Percentiles rank a stretch among this genome's conserved stretches.
These are phyloP conservation scores for Neodidymelliopsis sp. DNA, from an alignment of 2,329 filamentous ascomycete genomes.

Conservation along the genomic window DNA sequence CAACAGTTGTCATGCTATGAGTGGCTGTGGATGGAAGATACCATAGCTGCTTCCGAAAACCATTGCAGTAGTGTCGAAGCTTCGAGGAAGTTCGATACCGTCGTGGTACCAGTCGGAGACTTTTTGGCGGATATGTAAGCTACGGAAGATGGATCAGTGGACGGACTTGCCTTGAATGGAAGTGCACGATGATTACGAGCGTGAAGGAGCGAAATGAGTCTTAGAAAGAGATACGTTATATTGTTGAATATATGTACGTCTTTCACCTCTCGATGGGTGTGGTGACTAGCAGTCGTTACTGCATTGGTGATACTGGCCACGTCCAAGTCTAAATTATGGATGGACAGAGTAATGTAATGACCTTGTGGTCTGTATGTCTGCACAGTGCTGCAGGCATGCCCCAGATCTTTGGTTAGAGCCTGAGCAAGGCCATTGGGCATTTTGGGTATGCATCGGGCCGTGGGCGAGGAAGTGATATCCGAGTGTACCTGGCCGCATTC, in stretches of 20 bases:
- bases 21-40: slow-evolving; percentile 25
- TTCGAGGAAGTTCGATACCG: not conserved
- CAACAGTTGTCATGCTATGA: slow-evolving; percentile 39
- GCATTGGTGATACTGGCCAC: not conserved
- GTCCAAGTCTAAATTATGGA: not conserved
- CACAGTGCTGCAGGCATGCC: not conserved
- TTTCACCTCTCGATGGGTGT: not conserved
- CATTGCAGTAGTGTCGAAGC: slow-evolving; percentile 4
- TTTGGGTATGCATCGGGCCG: slow-evolving; percentile 5
- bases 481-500: not conserved
- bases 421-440: not conserved
- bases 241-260: not conserved
- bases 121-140: too few species aligned
- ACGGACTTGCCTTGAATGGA: not conserved
- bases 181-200: not conserved
- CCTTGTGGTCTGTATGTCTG: not conserved
- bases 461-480: not conserved
- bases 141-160: too few species aligned
- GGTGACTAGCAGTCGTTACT: not conserved
- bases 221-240: not conserved
- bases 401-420: not conserved
- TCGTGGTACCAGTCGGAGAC: slow-evolving; percentile 10
- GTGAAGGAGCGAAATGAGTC: not conserved
- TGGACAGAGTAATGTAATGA: not conserved
- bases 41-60: slow-evolving; percentile 5